Evolutionary conservation across 768 basidiomycete genomes (phyloP), one percentile per base, ranked within the genome.

Genomic region (Pulveroboletus sp.): DNA sequence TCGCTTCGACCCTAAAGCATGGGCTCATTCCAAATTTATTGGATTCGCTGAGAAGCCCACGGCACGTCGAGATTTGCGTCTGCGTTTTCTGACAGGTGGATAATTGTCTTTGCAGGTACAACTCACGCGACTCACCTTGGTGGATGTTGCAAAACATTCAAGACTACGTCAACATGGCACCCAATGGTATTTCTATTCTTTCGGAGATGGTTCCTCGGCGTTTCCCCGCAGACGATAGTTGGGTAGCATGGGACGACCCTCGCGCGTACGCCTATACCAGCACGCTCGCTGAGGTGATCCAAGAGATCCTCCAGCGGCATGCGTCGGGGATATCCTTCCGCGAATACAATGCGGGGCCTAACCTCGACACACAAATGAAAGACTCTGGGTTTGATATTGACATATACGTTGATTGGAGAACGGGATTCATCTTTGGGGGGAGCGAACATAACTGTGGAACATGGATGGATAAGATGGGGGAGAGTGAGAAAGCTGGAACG

Each of bases 401-500:
- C 60, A 87, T 98, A 55, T 70, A 81, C 21, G 94, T 97, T n/a
- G 94, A 99, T 66, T 99, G 97, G 97, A 75, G 78, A 56, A 97
- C 91, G 1, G 97, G 97, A 2, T 67, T 98, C 51, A 81, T 95
- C 56, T 75, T 82, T 50, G 97, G 97, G 23, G 97, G 97, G 8
- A 98, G 84, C 66, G 70, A 72, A 47, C 69, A 77, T 60, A 95
- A 95, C 59, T 94, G 93, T 63, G 93, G 93, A 11, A 94, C 93
- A 1, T 95, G 93, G 93, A 93, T 93, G 93, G 93, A 95, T 73
- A 95, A 95, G 78, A 94, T 94, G 92, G 97, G 97, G 37, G 93
- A 95, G 63, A 93, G 90, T 3, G 75, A 73, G 50, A 90, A 83
- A 58, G 95, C 97, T 5, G 91, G 93, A 2, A 97, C 87, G 45